phyloP scores from a whole-genome alignment of 345 rosid genomes.

The Eutrema japonicum region DNA sequence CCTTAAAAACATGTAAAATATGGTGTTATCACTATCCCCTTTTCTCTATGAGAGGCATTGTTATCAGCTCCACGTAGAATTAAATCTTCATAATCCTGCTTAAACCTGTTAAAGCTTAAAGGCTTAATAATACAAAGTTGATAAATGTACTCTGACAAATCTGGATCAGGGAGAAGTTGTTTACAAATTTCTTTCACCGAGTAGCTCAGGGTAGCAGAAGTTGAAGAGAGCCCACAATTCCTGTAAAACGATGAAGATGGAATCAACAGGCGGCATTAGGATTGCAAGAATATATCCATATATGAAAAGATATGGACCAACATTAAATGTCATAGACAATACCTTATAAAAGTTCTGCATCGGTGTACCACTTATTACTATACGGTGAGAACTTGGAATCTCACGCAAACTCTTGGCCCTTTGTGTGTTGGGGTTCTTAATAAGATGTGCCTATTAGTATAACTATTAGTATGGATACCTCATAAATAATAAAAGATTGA shows the following conservation, averaged over 20 bases:
- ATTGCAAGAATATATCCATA: constrained; percentile 6
- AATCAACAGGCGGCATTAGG: background rate
- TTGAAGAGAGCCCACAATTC: constrained; percentile 97
- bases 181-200: constrained; percentile 87
- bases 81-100: constrained; percentile 71
- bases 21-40: too few species aligned
- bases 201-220: constrained; percentile 85
- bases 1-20: too few species aligned
- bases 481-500: constrained; percentile 17
- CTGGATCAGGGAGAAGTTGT: constrained; percentile 24
- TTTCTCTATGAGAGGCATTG: constrained; percentile 85
- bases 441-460: constrained; percentile 81
- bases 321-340: constrained; percentile 36
- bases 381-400: constrained; percentile 90
- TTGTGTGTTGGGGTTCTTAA: constrained; percentile 94
- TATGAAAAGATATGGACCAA: constrained; percentile 1
- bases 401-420: constrained; percentile 97
- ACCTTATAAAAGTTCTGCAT: constrained; percentile 97
- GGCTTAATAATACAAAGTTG: constrained; percentile 32
- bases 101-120: constrained; percentile 61
- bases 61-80: constrained; percentile 93
- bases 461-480: background rate
- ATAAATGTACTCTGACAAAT: constrained; percentile 32
- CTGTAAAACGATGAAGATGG: constrained; percentile 47
- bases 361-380: constrained; percentile 93